These are phyloP conservation scores for Anisodus tanguticus DNA, from an alignment of 257 asterid species.

Conservation along the genomic window DNA sequence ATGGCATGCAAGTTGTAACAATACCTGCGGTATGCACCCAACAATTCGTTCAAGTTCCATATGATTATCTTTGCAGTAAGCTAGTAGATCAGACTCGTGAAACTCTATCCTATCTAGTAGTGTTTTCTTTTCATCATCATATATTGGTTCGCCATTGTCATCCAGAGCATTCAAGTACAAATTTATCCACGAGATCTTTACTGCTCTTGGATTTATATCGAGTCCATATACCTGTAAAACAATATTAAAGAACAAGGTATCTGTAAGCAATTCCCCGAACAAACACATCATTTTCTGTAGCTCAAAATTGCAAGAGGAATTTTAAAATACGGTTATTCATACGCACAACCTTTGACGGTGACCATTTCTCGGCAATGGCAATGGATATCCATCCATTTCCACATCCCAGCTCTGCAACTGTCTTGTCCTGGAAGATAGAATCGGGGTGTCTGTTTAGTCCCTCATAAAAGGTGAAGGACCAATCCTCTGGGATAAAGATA, in stretches of 20 bases:
- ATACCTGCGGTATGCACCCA: slow-evolving; percentile 99
- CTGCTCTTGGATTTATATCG: slow-evolving; percentile 97
- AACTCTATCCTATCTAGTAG: slow-evolving; percentile 92
- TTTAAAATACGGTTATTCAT: slow-evolving; percentile 19
- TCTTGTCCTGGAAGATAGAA: slow-evolving; percentile 87
- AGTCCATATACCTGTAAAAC: slow-evolving; percentile 86
- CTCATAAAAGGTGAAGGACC: slow-evolving; percentile 98
- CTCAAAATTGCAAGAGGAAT: background rate
- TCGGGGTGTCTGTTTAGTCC: slow-evolving; percentile 96
- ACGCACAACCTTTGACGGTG: slow-evolving; percentile 67
- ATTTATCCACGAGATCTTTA: slow-evolving; percentile 97
- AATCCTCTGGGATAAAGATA: slow-evolving; percentile 93
- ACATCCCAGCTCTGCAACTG: slow-evolving; percentile 96
- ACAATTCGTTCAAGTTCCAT: slow-evolving; percentile 94
- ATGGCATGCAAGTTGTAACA: slow-evolving; percentile 27
- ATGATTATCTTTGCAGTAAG: slow-evolving; percentile 84
- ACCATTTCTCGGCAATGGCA: slow-evolving; percentile 97
- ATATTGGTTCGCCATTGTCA: slow-evolving; percentile 82
- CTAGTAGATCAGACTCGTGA: slow-evolving; percentile 89
- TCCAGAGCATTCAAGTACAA: slow-evolving; percentile 93
- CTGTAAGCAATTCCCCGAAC: background rate
- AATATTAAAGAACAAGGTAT: background rate
- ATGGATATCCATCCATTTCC: slow-evolving; percentile 99
- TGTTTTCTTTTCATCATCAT: slow-evolving; percentile 81
- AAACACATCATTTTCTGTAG: background rate